These are phyloP conservation scores for Capsella bursapastoris DNA, from an alignment of 345 rosid species.

Conservation along the genomic window DNA sequence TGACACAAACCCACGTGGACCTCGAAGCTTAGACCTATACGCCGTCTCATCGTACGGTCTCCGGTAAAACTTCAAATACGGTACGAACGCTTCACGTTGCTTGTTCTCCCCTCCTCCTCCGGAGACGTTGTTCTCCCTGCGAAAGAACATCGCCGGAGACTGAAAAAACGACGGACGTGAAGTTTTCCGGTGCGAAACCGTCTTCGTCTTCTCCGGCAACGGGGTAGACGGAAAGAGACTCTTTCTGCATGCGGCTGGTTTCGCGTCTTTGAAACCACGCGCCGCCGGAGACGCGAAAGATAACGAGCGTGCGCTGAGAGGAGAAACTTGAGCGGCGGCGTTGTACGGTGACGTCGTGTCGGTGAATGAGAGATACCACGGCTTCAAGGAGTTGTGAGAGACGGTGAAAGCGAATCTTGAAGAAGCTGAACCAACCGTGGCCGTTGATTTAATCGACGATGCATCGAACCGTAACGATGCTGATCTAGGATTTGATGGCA, in stretches of 20 bases:
- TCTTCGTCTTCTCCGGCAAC: conserved; percentile 63
- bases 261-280: conserved; percentile 37
- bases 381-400: conserved; percentile 77
- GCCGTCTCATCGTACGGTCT: conserved; percentile 94
- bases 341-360: conserved; percentile 62
- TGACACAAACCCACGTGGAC: conserved; percentile 90
- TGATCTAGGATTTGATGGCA: conserved; percentile 58
- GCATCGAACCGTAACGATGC: conserved; percentile 82
- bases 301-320: conserved; percentile 65
- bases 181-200: conserved; percentile 49
- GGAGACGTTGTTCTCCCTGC: conserved; percentile 63
- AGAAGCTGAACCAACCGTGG: conserved; percentile 80
- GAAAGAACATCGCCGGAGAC: conserved; percentile 86
- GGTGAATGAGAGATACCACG: conserved; percentile 84
- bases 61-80: conserved; percentile 71
- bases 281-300: conserved; percentile 88
- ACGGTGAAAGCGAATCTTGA: conserved; percentile 94
- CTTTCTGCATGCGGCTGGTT: conserved; percentile 46
- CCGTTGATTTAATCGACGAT: conserved; percentile 62
- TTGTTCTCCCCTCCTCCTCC: conserved; percentile 46
- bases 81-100: conserved; percentile 77
- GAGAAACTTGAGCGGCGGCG: conserved; percentile 64
- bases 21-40: conserved; percentile 85
- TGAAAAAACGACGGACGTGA: conserved; percentile 88
- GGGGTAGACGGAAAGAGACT: conserved; percentile 80